These are phyloP conservation scores for Elasticomyces elasticus DNA, from an alignment of 495 filamentous ascomycete species.

Conservation along the genomic window DNA sequence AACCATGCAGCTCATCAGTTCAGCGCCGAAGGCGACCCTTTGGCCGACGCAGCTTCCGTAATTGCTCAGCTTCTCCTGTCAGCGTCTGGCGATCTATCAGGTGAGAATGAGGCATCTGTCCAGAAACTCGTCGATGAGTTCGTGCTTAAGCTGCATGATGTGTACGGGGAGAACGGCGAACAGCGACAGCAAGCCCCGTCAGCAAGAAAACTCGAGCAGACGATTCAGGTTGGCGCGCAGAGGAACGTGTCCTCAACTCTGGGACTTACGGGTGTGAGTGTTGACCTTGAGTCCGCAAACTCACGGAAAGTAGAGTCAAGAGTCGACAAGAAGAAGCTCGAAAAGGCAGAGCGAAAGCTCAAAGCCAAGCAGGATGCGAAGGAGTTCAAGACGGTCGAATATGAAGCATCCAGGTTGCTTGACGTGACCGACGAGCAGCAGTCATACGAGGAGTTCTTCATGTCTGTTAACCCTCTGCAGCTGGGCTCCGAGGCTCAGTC, in stretches of 20 bases:
- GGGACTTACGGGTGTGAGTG: slow-evolving; percentile 69
- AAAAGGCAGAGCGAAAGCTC: slow-evolving; percentile 97
- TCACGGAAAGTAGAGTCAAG: slow-evolving; percentile 88
- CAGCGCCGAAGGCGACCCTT: slow-evolving; percentile 60
- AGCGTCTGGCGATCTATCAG: slow-evolving; percentile 68
- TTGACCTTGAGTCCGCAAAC: slow-evolving; percentile 90
- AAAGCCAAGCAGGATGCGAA: slow-evolving; percentile 98
- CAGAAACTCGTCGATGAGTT: slow-evolving; percentile 81
- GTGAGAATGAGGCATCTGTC: slow-evolving; percentile 64
- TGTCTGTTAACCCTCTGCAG: slow-evolving; percentile 95
- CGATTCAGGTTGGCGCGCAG: slow-evolving; percentile 89
- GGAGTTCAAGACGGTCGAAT: slow-evolving; percentile 92
- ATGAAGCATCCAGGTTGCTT: slow-evolving; percentile 86
- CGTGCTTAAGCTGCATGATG: slow-evolving; percentile 66
- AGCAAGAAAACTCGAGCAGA: slow-evolving; percentile 81
- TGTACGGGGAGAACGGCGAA: slow-evolving; percentile 63
- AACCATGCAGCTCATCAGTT: slow-evolving; percentile 82
- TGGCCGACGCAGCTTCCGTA: slow-evolving; percentile 72
- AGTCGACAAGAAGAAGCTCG: slow-evolving; percentile 97
- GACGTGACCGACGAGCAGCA: slow-evolving; percentile 74
- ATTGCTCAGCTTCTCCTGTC: slow-evolving; percentile 82
- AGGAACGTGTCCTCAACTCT: slow-evolving; percentile 91
- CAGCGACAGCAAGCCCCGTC: slow-evolving; percentile 56
- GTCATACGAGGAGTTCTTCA: slow-evolving; percentile 98
- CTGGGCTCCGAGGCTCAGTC: slow-evolving; percentile 54